Evolutionary conservation across 768 basidiomycete species (phyloP).

Genomic region (Russula sp.): DNA sequence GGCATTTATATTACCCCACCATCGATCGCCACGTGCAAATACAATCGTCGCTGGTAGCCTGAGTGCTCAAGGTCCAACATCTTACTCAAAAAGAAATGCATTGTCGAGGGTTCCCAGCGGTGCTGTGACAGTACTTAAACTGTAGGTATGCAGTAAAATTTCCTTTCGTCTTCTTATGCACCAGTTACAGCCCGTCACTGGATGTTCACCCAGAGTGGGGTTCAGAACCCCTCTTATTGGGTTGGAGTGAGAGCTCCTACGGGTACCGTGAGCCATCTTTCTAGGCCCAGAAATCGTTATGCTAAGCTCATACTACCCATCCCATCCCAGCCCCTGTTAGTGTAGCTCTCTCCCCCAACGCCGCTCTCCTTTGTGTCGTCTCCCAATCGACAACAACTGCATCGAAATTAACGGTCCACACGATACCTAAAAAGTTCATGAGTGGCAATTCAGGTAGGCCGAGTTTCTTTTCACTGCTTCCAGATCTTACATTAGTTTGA

Average conservation of each 20-base stretch:
- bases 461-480: conserved; percentile 13
- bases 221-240: conserved; percentile 13
- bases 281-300: not conserved
- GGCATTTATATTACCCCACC: conserved; percentile 17
- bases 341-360: conserved; percentile 51
- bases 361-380: conserved; percentile 45
- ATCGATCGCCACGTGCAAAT: conserved; percentile 1
- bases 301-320: not conserved
- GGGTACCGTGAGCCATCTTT: conserved; percentile 7
- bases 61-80: not conserved
- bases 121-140: conserved; percentile 4
- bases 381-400: conserved; percentile 26
- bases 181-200: conserved; percentile 2
- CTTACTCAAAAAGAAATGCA: conserved; percentile 1
- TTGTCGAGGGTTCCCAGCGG: conserved; percentile 6
- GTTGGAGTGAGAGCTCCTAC: conserved; percentile 13
- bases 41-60: conserved; percentile 15
- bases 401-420: conserved; percentile 14
- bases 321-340: conserved; percentile 47
- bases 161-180: not conserved
- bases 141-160: not conserved
- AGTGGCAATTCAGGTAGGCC: conserved; percentile 11
- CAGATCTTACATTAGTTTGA: not conserved
- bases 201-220: conserved; percentile 13
- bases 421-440: conserved; percentile 5